Conservation (phyloP, 2,329 filamentous ascomycete species). For the Iodosphaeria phyllophila region DNA sequence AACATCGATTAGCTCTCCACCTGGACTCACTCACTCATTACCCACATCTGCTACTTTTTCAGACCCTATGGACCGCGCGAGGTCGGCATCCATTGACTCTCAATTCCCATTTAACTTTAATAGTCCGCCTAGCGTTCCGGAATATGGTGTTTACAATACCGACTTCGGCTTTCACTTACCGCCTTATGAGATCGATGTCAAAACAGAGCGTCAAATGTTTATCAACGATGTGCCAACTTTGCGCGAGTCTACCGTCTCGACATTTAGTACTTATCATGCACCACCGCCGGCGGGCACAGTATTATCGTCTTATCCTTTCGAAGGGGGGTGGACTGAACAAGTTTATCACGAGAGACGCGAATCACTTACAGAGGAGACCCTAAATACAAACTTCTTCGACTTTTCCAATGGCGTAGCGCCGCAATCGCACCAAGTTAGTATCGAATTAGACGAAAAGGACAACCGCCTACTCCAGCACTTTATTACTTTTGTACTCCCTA, state of each 20-base stretch:
- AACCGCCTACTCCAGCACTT: constrained; percentile 81
- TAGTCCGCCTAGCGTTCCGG: constrained; percentile 31
- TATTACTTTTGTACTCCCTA: constrained; percentile 67
- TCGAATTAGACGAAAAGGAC: constrained; percentile 77
- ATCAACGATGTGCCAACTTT: constrained; percentile 78
- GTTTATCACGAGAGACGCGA: constrained; percentile 50
- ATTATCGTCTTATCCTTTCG: constrained; percentile 39
- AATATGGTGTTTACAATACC: constrained; percentile 43
- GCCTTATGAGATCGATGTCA: constrained; percentile 88
- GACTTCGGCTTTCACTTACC: constrained; percentile 41
- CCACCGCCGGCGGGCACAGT: constrained; percentile 53
- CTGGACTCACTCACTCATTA: constrained; percentile 62
- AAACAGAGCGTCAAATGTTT: constrained; percentile 86
- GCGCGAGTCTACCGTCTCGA: constrained; percentile 73
- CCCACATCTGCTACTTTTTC: constrained; percentile 67
- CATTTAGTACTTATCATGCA: constrained; percentile 77
- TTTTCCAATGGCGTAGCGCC: constrained; percentile 51
- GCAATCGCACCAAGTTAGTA: constrained; percentile 46
- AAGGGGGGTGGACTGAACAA: constrained; percentile 55
- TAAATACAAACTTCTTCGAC: constrained; percentile 70
- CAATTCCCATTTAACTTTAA: constrained; percentile 64
- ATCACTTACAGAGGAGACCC: constrained; percentile 43
- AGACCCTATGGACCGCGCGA: constrained; percentile 52
- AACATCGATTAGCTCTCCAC: constrained; percentile 46
- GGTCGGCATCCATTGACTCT: constrained; percentile 65